These are phyloP conservation scores for Dendrobium huoshanense DNA, from an alignment of 106 monocot genomes.

Conservation along the genomic window DNA sequence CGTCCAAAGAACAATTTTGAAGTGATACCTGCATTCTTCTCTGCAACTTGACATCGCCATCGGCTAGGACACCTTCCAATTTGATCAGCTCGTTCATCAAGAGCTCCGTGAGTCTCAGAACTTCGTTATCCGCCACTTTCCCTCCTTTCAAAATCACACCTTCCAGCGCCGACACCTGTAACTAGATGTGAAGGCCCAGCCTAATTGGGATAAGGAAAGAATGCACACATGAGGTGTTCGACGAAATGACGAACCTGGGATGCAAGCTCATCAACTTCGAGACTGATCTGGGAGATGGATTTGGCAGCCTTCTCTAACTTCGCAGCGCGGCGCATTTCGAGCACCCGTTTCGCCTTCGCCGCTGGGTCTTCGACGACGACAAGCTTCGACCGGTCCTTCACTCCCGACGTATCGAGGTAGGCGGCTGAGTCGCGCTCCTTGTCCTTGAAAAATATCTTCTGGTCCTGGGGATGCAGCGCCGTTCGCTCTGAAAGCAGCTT, in stretches of 20 bases:
- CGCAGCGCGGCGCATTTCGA: constrained; percentile 53
- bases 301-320: constrained; percentile 61
- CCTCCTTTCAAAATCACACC: constrained; percentile 47
- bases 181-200: background rate
- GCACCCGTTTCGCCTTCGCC: constrained; percentile 55
- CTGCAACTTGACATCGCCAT: constrained; percentile 63
- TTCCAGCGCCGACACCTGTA: constrained; percentile 65
- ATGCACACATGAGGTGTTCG: background rate
- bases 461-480: constrained; percentile 72
- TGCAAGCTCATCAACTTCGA: constrained; percentile 62
- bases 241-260: constrained; percentile 33
- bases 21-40: constrained; percentile 52
- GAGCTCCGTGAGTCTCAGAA: constrained; percentile 51
- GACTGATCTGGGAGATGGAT: constrained; percentile 40
- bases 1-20: background rate
- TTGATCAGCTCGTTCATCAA: constrained; percentile 76
- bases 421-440: constrained; percentile 66
- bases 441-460: constrained; percentile 78
- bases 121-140: constrained; percentile 57
- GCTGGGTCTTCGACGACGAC: constrained; percentile 55
- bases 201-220: background rate
- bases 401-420: constrained; percentile 66
- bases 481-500: constrained; percentile 62
- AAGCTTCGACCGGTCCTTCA: constrained; percentile 79
- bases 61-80: constrained; percentile 51